A percentile compares a stretch with the other conserved stretches of the same genome.
phyloP scores from a whole-genome alignment of 371 early-diverging fungal genomes.

The Coemansia sp. region DNA sequence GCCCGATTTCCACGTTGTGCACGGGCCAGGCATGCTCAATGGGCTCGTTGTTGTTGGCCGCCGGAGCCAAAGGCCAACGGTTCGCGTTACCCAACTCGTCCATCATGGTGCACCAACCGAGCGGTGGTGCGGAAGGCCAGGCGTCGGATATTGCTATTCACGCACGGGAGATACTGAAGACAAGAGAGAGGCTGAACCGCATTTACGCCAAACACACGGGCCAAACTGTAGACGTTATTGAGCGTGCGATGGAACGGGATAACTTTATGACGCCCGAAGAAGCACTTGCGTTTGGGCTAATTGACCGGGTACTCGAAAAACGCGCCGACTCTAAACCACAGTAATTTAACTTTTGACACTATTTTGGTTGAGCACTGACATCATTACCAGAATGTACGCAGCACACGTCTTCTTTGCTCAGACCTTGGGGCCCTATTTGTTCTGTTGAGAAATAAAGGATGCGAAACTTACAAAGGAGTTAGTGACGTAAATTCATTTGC shows the following conservation, averaged over 20 bases:
- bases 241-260: conserved; percentile 90
- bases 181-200: conserved; percentile 81
- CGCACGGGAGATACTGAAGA: conserved; percentile 90
- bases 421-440: too few relatives aligned
- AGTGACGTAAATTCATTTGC: too few relatives aligned
- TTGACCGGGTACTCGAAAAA: conserved; percentile 81
- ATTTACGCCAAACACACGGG: conserved; percentile 88
- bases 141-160: conserved; percentile 97
- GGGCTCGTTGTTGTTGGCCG: conserved; percentile 92
- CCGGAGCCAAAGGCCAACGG: conserved; percentile 87
- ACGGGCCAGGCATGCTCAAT: conserved; percentile 97
- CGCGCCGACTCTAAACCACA: conserved; percentile 33
- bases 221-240: conserved; percentile 76
- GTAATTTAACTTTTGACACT: neutral
- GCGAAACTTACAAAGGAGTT: neutral
- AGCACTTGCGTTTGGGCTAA: conserved; percentile 89
- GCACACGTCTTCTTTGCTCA: too few relatives aligned
- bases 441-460: too few relatives aligned
- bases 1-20: conserved; percentile 92
- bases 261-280: conserved; percentile 92
- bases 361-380: neutral
- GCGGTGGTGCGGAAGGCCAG: conserved; percentile 95
- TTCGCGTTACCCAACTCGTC: conserved; percentile 88
- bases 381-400: too few relatives aligned
- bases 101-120: conserved; percentile 97